Conservation (phyloP, 2,329 filamentous ascomycete genomes). For the Xylariaceae sp. region DNA sequence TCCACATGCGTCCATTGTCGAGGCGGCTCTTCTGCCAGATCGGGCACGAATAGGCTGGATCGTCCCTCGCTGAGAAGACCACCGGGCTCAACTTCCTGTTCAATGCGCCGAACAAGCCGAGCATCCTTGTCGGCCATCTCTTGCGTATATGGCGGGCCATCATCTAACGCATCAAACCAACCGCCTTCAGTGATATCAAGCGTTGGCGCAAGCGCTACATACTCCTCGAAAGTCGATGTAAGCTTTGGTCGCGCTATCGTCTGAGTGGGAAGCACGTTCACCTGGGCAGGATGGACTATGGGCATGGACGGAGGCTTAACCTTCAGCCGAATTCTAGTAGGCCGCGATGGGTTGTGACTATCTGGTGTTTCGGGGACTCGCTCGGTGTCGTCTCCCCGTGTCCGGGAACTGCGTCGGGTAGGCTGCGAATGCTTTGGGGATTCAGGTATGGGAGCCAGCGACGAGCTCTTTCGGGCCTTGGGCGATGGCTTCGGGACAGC, state of each 20-base stretch:
- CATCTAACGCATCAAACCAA: conserved; percentile 46
- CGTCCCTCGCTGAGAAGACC: conserved; percentile 65
- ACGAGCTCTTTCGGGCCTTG: conserved; percentile 36
- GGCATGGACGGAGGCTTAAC: conserved; percentile 48
- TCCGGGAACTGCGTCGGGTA: conserved; percentile 41
- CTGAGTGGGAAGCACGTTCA: conserved; percentile 40
- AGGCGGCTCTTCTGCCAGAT: conserved; percentile 65
- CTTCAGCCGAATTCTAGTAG: conserved; percentile 44
- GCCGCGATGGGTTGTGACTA: conserved; percentile 24
- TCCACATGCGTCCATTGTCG: conserved; percentile 83
- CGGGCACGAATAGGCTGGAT: conserved; percentile 68
- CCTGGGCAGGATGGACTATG: conserved; percentile 54
- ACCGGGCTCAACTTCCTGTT: conserved; percentile 67
- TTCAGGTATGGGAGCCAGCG: conserved; percentile 36
- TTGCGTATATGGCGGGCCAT: conserved; percentile 53
- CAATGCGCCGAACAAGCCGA: conserved; percentile 59
- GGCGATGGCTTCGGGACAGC: conserved; percentile 23
- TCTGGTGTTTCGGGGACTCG: conserved; percentile 21
- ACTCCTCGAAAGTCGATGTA: conserved; percentile 53
- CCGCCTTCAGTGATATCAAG: conserved; percentile 56
- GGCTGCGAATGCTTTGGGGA: conserved; percentile 38
- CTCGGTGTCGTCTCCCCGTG: conserved; percentile 30
- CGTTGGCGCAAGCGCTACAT: conserved; percentile 45
- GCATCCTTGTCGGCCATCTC: conserved; percentile 66
- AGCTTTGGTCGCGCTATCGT: conserved; percentile 42